These are phyloP conservation scores for Acephala macrosclerotiorum DNA, from an alignment of 2,329 filamentous ascomycete genomes.

Conservation along the genomic window DNA sequence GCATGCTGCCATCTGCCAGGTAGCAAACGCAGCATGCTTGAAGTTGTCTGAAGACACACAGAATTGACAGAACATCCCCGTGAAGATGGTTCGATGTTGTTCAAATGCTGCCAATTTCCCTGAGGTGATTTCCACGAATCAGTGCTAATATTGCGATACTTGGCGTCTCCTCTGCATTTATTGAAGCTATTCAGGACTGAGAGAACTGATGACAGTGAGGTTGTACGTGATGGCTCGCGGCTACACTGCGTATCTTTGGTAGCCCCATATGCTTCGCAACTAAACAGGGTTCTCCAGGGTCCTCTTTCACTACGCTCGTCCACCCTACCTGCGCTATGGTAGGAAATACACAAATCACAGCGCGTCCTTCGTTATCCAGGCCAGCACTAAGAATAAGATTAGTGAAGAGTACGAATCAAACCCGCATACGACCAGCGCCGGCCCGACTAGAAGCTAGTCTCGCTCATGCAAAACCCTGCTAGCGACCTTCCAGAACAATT, in stretches of 20 bases:
- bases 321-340: neutral
- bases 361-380: neutral
- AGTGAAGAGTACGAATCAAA: neutral
- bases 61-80: neutral
- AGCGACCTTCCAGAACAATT: conserved; percentile 32
- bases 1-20: neutral
- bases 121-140: conserved; percentile 8
- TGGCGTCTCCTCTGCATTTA: neutral
- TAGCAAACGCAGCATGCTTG: neutral
- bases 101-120: neutral
- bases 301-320: neutral
- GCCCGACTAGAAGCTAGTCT: neutral
- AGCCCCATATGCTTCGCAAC: conserved; percentile 8
- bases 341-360: conserved; percentile 11
- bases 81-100: neutral
- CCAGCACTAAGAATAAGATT: conserved; percentile 3
- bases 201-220: conserved; percentile 19
- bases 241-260: conserved; percentile 29
- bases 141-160: neutral
- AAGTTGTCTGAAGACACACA: neutral
- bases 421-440: neutral
- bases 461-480: conserved; percentile 8
- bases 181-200: conserved; percentile 1
- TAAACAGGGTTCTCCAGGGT: conserved; percentile 30
- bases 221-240: conserved; percentile 22